Evolutionary conservation across 805 yeast species (phyloP).

Genomic region (Nakazawaea peltata): DNA sequence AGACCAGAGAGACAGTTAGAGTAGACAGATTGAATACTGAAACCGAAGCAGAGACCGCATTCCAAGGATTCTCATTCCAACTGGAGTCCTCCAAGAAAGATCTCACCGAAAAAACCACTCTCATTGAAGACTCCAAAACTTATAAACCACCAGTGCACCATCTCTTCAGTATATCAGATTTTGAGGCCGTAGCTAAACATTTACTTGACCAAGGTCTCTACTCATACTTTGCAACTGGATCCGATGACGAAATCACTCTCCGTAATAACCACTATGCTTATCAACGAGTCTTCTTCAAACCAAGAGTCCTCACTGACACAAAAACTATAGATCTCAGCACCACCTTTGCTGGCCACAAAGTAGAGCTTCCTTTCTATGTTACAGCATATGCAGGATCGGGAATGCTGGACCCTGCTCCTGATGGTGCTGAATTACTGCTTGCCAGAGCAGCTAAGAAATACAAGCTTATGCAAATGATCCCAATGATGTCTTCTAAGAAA

Average conservation of each 20-base stretch:
- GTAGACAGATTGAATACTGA: too few species aligned
- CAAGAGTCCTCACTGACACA: constrained; percentile 32
- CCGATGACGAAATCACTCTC: constrained; percentile 37
- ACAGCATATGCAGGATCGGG: constrained; percentile 38
- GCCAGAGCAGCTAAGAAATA: constrained; percentile 29
- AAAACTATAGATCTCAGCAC: constrained; percentile 27
- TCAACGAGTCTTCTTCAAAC: constrained; percentile 32
- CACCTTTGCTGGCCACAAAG: constrained; percentile 29
- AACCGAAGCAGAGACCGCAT: not conserved
- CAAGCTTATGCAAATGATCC: constrained; percentile 33
- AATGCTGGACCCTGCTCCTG: constrained; percentile 34
- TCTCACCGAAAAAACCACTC: constrained; percentile 4
- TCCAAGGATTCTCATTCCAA: too few species aligned
- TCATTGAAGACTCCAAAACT: constrained; percentile 17
- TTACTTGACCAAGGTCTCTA: constrained; percentile 34
- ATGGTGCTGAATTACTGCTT: constrained; percentile 33
- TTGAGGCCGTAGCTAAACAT: constrained; percentile 36
- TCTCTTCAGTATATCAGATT: constrained; percentile 35
- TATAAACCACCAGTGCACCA: constrained; percentile 30
- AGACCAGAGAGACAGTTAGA: not conserved
- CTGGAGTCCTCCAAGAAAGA: not conserved
- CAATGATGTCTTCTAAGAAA: constrained; percentile 31
- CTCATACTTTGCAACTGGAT: constrained; percentile 38
- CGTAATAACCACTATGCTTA: constrained; percentile 36
- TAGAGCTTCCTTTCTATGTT: constrained; percentile 31